Evolutionary conservation across 2,329 filamentous ascomycete species (phyloP).

Genomic region (Apiospora saccharicola): DNA sequence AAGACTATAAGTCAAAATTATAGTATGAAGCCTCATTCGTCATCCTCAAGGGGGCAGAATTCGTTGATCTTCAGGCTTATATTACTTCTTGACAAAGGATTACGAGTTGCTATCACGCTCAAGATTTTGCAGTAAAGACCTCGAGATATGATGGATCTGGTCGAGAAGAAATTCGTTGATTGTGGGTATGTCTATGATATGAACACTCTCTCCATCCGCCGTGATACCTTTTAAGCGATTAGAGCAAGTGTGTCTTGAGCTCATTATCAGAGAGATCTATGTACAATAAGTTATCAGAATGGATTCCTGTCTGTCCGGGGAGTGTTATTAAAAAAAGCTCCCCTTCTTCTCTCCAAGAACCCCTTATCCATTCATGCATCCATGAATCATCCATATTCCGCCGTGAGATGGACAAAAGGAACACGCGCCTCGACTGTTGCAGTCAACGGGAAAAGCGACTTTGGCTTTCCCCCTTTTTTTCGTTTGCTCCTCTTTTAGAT

Average conservation of each 20-base stretch:
- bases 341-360: not conserved
- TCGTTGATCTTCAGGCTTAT: not conserved
- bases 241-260: slow-evolving; percentile 4
- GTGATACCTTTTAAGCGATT: slow-evolving; percentile 16
- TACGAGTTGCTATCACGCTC: not conserved
- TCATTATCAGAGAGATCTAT: slow-evolving; percentile 12
- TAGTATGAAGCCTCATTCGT: not conserved
- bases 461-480: not conserved
- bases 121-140: not conserved
- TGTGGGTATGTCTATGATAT: slow-evolving; percentile 22
- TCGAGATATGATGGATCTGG: not conserved
- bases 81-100: not conserved
- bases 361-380: slow-evolving; percentile 12
- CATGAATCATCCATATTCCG: slow-evolving; percentile 15
- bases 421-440: not conserved
- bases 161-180: slow-evolving; percentile 18
- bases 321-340: not conserved
- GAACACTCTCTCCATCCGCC: slow-evolving; percentile 11
- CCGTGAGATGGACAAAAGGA: slow-evolving; percentile 3
- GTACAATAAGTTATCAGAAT: slow-evolving; percentile 19
- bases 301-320: not conserved
- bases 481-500: not conserved
- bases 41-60: not conserved
- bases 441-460: not conserved
- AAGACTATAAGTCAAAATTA: not conserved